Percentiles rank a stretch among this genome's conserved stretches.
Conservation (phyloP, 192 early-diverging fungal genomes). For the Linnemannia exigua region DNA sequence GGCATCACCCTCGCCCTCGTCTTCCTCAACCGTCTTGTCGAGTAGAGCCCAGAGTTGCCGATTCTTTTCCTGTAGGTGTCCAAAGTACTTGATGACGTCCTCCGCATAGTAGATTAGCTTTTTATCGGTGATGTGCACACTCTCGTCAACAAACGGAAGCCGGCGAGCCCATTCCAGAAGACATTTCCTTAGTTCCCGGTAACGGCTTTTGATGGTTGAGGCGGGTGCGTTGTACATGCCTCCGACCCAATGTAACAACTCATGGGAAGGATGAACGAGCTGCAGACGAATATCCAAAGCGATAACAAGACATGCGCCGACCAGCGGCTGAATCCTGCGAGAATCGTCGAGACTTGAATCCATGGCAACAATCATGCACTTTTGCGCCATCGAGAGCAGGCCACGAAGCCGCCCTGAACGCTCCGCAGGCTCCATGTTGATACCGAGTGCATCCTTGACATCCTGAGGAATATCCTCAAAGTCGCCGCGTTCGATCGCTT, state of each 20-base stretch:
- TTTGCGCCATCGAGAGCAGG: slow-evolving; percentile 30
- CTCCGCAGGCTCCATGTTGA: not conserved
- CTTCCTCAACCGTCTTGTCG: slow-evolving; percentile 2
- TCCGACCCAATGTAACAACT: slow-evolving; percentile 12
- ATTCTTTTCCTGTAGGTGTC: slow-evolving; percentile 28
- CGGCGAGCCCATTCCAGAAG: slow-evolving; percentile 34
- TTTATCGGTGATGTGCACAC: slow-evolving; percentile 2
- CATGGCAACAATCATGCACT: slow-evolving; percentile 26
- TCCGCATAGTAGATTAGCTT: slow-evolving; percentile 33
- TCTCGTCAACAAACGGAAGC: slow-evolving; percentile 21
- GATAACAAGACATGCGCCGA: slow-evolving; percentile 29
- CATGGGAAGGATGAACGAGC: not conserved
- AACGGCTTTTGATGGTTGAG: not conserved
- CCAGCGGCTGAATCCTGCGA: slow-evolving; percentile 1
- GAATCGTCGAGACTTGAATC: slow-evolving; percentile 26
- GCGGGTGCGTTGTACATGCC: not conserved
- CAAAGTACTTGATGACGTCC: slow-evolving; percentile 39
- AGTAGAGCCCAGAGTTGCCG: slow-evolving; percentile 11
- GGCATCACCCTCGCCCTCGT: not conserved
- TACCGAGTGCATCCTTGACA: slow-evolving; percentile 13
- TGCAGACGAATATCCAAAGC: slow-evolving; percentile 21
- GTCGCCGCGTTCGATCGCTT: slow-evolving; percentile 15
- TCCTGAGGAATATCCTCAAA: slow-evolving; percentile 9
- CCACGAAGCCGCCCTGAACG: slow-evolving; percentile 5
- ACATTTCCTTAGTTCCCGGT: slow-evolving; percentile 18